Evolutionary conservation across 768 basidiomycete species (phyloP).

Genomic region (Saitozyma podzolica): DNA sequence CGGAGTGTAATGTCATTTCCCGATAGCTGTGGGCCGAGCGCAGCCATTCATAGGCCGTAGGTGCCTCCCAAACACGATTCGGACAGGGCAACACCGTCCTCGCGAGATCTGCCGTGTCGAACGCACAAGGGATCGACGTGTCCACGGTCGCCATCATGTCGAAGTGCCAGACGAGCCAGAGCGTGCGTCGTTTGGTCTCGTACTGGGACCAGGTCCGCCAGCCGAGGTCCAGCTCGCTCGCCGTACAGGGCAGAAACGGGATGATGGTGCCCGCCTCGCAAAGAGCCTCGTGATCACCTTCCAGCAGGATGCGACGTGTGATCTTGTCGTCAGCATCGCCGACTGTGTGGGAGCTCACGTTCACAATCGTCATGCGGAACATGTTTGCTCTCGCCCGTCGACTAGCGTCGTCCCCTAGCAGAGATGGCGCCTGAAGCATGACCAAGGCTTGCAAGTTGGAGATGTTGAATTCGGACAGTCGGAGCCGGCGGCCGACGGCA

Average conservation of each 20-base stretch:
- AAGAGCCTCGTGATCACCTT: not conserved
- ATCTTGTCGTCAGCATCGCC: not conserved
- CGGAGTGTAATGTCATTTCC: too few relatives aligned
- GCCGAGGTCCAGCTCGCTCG: slow-evolving; percentile 4
- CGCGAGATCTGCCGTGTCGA: too few relatives aligned
- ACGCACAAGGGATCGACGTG: slow-evolving; percentile 2
- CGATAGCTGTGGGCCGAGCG: too few relatives aligned
- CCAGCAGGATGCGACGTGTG: not conserved
- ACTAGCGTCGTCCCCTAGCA: slow-evolving; percentile 1
- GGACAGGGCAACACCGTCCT: too few relatives aligned
- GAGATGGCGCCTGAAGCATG: slow-evolving; percentile 2
- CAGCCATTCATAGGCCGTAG: too few relatives aligned
- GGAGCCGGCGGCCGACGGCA: slow-evolving; percentile 2
- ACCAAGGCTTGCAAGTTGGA: not conserved
- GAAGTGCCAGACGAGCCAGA: slow-evolving; percentile 2
- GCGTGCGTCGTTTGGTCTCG: slow-evolving; percentile 1
- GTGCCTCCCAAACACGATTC: too few relatives aligned
- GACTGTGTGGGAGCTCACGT: slow-evolving; percentile 1
- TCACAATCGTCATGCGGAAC: slow-evolving; percentile 5
- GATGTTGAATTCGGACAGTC: slow-evolving; percentile 4
- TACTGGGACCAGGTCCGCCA: slow-evolving; percentile 6
- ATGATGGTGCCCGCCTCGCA: not conserved
- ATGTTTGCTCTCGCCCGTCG: slow-evolving; percentile 2
- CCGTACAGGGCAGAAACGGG: slow-evolving; percentile 5
- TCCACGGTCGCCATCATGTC: slow-evolving; percentile 5